phyloP scores from a whole-genome alignment of 1,284 basidiomycete genomes.

The Irpex lacteus region DNA sequence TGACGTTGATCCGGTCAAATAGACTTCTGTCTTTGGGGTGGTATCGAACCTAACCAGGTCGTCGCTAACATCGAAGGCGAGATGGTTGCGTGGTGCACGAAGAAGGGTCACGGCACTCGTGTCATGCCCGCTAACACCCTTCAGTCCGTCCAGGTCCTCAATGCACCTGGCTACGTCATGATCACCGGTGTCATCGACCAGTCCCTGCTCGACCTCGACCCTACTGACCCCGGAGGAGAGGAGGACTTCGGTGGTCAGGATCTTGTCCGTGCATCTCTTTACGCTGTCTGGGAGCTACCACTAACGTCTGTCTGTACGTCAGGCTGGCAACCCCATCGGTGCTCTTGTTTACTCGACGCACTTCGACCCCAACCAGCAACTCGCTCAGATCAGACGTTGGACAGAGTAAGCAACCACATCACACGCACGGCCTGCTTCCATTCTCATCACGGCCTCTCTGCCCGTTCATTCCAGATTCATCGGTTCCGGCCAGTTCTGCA shows the following conservation, averaged over 20 bases:
- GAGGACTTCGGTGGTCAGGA: constrained; percentile 54
- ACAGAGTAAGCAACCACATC: constrained; percentile 32
- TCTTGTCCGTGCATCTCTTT: not conserved
- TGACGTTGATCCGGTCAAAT: not conserved
- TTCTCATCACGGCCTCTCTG: not conserved
- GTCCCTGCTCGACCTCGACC: constrained; percentile 47
- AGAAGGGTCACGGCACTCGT: constrained; percentile 62
- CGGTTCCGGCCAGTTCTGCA: constrained; percentile 44
- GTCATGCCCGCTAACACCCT: constrained; percentile 62
- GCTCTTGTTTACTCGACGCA: constrained; percentile 47
- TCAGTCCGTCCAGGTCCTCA: constrained; percentile 62
- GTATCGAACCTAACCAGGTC: constrained; percentile 39
- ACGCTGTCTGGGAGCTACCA: not conserved
- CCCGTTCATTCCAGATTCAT: constrained; percentile 36
- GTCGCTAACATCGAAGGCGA: constrained; percentile 67
- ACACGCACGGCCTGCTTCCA: not conserved
- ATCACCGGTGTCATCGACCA: constrained; percentile 65
- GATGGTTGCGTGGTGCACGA: constrained; percentile 76
- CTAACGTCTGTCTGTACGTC: not conserved
- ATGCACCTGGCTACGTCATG: constrained; percentile 65
- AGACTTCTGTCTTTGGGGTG: constrained; percentile 68
- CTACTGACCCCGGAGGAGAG: constrained; percentile 64
- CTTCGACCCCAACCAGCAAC: constrained; percentile 22
- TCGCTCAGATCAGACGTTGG: constrained; percentile 43
- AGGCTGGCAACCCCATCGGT: constrained; percentile 53